A percentile compares a stretch with the other conserved stretches of the same genome.
These are phyloP conservation scores for Umbelopsis sp. DNA, from an alignment of 371 early-diverging fungal species.

Conservation along the genomic window DNA sequence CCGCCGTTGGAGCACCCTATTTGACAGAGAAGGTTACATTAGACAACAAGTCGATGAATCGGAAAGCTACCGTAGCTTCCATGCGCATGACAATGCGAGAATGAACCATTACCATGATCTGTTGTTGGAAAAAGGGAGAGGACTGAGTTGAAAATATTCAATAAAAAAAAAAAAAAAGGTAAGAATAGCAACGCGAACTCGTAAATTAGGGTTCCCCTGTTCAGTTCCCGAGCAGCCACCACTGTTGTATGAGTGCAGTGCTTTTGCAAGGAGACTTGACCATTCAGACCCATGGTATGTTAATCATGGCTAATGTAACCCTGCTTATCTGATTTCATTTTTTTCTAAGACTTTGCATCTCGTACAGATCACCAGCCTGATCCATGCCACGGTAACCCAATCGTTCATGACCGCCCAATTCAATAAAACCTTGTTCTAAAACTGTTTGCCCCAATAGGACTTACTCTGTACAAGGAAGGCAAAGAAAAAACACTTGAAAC, in stretches of 20 bases:
- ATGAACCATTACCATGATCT: neutral
- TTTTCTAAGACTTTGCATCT: neutral
- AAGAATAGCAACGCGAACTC: neutral
- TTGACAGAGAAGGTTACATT: neutral
- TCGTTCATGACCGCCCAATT: neutral
- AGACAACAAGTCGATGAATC: neutral
- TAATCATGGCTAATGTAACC: neutral
- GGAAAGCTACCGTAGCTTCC: neutral
- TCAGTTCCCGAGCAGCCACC: constrained; percentile 13
- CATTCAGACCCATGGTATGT: neutral
- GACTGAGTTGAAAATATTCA: neutral
- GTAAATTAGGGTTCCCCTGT: constrained; percentile 8
- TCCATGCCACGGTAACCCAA: neutral
- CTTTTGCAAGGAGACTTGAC: constrained; percentile 1
- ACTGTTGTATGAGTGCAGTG: constrained; percentile 13
- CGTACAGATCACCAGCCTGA: too few relatives aligned
- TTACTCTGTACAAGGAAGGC: neutral
- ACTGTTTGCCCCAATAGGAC: neutral
- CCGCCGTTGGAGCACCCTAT: constrained; percentile 22
- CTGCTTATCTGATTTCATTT: neutral
- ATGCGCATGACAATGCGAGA: too few relatives aligned
- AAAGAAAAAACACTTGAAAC: neutral
- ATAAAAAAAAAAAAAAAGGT: constrained; percentile 1
- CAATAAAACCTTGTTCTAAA: neutral
- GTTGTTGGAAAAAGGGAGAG: neutral